A percentile compares a stretch with the other conserved stretches of the same genome.
Conservation (phyloP, 257 asterid species). For the Petunia axillaris region DNA sequence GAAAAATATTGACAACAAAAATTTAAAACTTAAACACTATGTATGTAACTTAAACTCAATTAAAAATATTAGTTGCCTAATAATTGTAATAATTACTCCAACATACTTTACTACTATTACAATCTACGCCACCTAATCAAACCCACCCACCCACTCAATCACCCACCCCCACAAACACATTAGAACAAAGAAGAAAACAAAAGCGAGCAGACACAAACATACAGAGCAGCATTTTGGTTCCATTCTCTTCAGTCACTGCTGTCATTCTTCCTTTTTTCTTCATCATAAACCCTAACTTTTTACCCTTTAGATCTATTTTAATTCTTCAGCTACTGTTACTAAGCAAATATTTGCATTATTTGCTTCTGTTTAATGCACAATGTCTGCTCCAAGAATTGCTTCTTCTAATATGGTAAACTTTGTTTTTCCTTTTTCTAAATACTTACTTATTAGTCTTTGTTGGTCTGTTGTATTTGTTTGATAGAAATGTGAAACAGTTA, state of each 20-base stretch:
- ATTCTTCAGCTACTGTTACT: background rate
- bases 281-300: background rate
- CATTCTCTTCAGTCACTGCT: background rate
- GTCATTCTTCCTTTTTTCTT: too few relatives aligned
- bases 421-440: background rate
- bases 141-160: background rate
- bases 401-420: constrained; percentile 75
- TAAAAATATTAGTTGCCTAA: too few relatives aligned
- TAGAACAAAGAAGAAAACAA: constrained; percentile 16
- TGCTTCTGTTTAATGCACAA: constrained; percentile 24
- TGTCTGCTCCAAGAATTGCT: constrained; percentile 95
- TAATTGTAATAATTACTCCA: too few relatives aligned
- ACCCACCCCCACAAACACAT: background rate
- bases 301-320: background rate
- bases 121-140: constrained; percentile 20
- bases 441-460: background rate
- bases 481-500: too few relatives aligned
- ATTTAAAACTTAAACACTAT: too few relatives aligned
- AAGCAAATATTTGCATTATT: too few relatives aligned
- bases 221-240: constrained; percentile 6
- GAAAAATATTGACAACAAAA: too few relatives aligned
- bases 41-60: too few relatives aligned
- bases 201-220: constrained; percentile 5
- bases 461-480: too few relatives aligned
- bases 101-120: constrained; percentile 8